Conservation (phyloP, 257 asterid genomes). For the Agastache rugosa region DNA sequence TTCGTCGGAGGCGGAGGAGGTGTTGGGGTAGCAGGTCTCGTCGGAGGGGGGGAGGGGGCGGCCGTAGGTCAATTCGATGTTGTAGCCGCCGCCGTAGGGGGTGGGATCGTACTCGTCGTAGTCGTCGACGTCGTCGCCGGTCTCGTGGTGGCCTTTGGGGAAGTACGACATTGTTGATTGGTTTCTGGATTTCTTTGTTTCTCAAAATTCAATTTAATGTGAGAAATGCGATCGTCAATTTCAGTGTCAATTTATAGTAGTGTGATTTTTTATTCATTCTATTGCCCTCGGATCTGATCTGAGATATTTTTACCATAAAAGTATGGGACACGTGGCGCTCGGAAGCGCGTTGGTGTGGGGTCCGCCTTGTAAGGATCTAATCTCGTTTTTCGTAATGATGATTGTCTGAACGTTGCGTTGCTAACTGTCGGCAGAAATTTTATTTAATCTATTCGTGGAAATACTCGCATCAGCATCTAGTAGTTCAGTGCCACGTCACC, state of each 20-base stretch:
- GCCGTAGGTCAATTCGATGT: constrained; percentile 72
- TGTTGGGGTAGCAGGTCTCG: constrained; percentile 71
- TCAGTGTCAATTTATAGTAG: not conserved
- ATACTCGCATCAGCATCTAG: no score
- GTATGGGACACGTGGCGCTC: not conserved
- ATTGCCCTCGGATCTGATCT: not conserved
- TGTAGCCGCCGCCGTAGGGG: constrained; percentile 93
- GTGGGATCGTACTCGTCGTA: constrained; percentile 87
- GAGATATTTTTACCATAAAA: not conserved
- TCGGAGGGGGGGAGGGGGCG: constrained; percentile 78
- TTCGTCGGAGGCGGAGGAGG: constrained; percentile 58
- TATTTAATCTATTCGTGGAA: no score
- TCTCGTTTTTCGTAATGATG: not conserved
- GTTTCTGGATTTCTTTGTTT: not conserved
- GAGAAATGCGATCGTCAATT: not conserved
- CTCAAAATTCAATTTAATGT: not conserved
- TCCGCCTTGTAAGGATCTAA: not conserved
- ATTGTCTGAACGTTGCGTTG: no score
- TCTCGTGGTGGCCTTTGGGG: constrained; percentile 62
- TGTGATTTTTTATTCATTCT: not conserved
- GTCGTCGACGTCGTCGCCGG: constrained; percentile 65
- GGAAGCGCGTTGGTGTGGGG: not conserved
- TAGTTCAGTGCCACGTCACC: no score
- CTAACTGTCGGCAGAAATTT: not conserved
- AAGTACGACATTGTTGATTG: constrained; percentile 70